phyloP scores from a whole-genome alignment of 2,329 filamentous ascomycete genomes.

The Dendrostoma leiphaemia region DNA sequence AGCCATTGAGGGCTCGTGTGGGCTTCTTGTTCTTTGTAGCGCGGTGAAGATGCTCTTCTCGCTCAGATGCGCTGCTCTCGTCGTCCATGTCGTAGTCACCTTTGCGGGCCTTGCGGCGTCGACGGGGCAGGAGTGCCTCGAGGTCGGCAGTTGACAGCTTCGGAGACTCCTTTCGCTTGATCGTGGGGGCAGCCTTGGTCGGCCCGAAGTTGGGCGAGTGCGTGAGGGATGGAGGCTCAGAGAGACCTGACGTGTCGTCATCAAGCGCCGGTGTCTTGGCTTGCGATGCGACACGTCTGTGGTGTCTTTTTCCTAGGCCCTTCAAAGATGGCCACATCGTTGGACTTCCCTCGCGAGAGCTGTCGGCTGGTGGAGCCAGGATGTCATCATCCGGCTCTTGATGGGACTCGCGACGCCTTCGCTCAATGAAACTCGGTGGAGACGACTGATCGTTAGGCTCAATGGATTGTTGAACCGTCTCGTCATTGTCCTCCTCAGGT shows the following conservation, averaged over 20 bases:
- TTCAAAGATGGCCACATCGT: slow-evolving; percentile 52
- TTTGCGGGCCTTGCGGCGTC: slow-evolving; percentile 37
- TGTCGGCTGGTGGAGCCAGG: slow-evolving; percentile 52
- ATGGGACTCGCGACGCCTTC: slow-evolving; percentile 38
- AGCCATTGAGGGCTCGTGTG: slow-evolving; percentile 2
- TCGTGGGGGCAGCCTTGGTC: slow-evolving; percentile 11
- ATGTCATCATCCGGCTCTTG: slow-evolving; percentile 44
- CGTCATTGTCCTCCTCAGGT: slow-evolving; percentile 19
- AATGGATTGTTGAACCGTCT: slow-evolving; percentile 24
- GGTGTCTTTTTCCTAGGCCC: slow-evolving; percentile 45
- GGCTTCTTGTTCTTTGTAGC: slow-evolving; percentile 30
- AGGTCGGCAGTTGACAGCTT: slow-evolving; percentile 55
- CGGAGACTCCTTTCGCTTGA: slow-evolving; percentile 34
- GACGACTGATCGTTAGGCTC: slow-evolving; percentile 32
- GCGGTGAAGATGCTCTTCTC: slow-evolving; percentile 35
- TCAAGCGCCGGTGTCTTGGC: slow-evolving; percentile 37
- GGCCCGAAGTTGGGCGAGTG: slow-evolving; percentile 59
- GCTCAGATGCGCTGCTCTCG: slow-evolving; percentile 40
- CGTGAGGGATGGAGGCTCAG: slow-evolving; percentile 64
- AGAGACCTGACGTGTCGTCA: slow-evolving; percentile 51
- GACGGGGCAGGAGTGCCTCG: slow-evolving; percentile 51
- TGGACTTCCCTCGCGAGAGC: slow-evolving; percentile 38
- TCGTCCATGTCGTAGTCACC: slow-evolving; percentile 43
- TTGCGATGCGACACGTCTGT: slow-evolving; percentile 24
- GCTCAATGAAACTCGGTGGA: slow-evolving; percentile 27